phyloP scores from a whole-genome alignment of 192 early-diverging fungal species.

The Bifiguratus adelaidae region DNA sequence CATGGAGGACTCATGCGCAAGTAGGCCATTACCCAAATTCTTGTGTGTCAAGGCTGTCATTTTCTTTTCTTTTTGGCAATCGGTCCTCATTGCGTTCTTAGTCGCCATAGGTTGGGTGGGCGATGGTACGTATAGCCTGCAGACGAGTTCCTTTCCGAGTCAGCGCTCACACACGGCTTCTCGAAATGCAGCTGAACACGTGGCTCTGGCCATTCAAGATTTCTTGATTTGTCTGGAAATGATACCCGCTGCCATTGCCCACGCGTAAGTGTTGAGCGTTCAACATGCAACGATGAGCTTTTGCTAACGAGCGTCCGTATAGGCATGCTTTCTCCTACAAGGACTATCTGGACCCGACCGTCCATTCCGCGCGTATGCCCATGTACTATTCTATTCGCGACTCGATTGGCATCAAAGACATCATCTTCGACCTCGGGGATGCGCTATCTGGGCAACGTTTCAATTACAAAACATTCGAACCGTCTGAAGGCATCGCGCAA shows the following conservation, averaged over 20 bases:
- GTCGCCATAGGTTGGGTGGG: conserved; percentile 64
- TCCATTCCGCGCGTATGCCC: conserved; percentile 61
- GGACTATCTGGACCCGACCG: conserved; percentile 59
- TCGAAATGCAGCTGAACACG: conserved; percentile 45
- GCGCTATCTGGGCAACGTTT: conserved; percentile 70
- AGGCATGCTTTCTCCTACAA: conserved; percentile 71
- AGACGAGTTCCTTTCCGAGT: neutral
- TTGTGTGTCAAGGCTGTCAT: conserved; percentile 88
- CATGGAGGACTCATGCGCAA: conserved; percentile 5
- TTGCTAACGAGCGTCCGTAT: neutral
- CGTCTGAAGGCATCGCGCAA: conserved; percentile 50
- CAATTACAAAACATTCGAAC: conserved; percentile 71
- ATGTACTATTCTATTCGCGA: conserved; percentile 73
- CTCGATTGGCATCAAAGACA: conserved; percentile 72
- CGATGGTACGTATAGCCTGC: conserved; percentile 26
- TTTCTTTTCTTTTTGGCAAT: conserved; percentile 94
- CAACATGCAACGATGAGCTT: neutral
- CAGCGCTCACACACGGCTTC: conserved; percentile 18
- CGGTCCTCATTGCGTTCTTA: conserved; percentile 72
- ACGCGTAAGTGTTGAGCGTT: conserved; percentile 47
- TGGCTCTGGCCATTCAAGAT: conserved; percentile 80
- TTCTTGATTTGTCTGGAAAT: conserved; percentile 89
- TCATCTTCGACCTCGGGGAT: conserved; percentile 68
- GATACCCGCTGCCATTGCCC: conserved; percentile 67
- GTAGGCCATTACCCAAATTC: conserved; percentile 88